phyloP scores from a whole-genome alignment of 1,139 yeast genomes.

The Taiozyma onychis region DNA sequence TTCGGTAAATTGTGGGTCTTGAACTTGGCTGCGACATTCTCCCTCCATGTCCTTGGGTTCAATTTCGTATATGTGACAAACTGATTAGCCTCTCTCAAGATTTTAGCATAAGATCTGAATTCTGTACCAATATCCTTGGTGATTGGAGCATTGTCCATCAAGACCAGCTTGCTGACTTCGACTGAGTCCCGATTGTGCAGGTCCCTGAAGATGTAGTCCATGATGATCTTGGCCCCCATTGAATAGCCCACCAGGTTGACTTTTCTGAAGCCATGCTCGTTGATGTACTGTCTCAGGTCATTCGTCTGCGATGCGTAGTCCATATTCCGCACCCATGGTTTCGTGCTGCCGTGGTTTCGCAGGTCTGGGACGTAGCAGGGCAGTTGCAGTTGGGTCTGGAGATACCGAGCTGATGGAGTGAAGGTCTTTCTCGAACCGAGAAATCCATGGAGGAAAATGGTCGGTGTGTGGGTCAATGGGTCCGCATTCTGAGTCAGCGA shows the following conservation, averaged over 20 bases:
- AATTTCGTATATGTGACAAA: background rate
- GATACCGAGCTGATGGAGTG: constrained; percentile 2
- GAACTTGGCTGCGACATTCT: constrained; percentile 1
- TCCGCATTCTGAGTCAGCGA: background rate
- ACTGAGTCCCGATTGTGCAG: constrained; percentile 11
- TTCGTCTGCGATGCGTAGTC: constrained; percentile 37
- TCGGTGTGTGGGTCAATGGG: background rate
- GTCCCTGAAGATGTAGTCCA: constrained; percentile 31
- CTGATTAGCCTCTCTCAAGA: constrained; percentile 1
- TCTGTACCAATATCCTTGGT: constrained; percentile 6
- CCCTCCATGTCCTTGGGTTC: background rate
- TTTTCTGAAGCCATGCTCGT: constrained; percentile 3
- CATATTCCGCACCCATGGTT: constrained; percentile 37
- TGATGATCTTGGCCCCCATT: constrained; percentile 47
- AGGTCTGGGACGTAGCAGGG: constrained; percentile 36
- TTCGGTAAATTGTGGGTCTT: background rate
- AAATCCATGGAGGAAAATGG: constrained; percentile 23
- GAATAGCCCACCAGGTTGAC: constrained; percentile 39
- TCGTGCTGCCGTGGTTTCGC: constrained; percentile 48
- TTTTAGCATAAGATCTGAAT: constrained; percentile 2
- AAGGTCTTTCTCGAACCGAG: constrained; percentile 10
- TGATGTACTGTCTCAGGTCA: constrained; percentile 30
- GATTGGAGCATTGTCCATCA: constrained; percentile 41
- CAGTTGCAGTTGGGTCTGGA: constrained; percentile 1
- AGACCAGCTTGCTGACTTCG: constrained; percentile 32